phyloP scores from a whole-genome alignment of 495 filamentous ascomycete genomes.

The Neurospora hispaniola region DNA sequence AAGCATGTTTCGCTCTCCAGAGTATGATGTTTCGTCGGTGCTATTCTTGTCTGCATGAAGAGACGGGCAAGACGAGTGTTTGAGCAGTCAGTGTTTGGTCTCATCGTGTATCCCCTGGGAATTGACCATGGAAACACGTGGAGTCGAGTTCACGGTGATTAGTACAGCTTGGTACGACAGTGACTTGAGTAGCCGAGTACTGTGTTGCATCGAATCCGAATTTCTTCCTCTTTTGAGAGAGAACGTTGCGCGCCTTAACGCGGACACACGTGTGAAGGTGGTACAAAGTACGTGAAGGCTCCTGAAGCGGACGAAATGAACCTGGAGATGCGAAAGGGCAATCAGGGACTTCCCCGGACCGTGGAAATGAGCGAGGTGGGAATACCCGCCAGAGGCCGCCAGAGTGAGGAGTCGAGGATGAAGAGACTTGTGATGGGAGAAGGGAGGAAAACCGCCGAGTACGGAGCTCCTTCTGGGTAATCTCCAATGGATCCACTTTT shows the following conservation, averaged over 20 bases:
- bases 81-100: background rate
- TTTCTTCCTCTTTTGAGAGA: background rate
- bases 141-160: background rate
- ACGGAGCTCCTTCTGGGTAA: background rate
- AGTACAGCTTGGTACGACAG: background rate
- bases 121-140: background rate
- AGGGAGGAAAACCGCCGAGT: background rate
- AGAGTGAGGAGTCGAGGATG: background rate
- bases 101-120: background rate
- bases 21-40: background rate
- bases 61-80: background rate
- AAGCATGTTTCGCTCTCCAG: background rate
- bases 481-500: background rate
- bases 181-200: background rate
- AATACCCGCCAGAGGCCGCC: background rate
- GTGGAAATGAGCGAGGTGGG: background rate
- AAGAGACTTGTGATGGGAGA: background rate
- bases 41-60: background rate
- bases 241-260: background rate
- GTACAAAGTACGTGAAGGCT: background rate
- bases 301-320: background rate
- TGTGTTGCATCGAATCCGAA: background rate
- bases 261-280: background rate
- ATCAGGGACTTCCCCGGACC: background rate
- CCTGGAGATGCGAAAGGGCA: background rate